Evolutionary conservation across 2,329 filamentous ascomycete genomes (phyloP).

Genomic region (Cladosporium sp.): DNA sequence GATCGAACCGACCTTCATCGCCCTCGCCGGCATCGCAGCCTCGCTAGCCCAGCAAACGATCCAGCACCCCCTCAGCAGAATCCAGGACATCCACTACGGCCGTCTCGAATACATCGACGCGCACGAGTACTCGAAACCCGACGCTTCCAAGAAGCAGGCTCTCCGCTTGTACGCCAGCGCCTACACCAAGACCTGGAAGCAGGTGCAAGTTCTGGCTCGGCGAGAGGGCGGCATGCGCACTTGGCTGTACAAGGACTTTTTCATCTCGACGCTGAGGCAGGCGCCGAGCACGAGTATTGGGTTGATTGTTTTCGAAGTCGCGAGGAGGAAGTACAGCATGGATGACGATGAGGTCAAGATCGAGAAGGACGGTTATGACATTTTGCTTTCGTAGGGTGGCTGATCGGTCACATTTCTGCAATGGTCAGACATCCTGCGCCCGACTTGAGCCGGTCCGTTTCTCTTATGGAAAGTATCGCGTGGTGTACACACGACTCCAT

Average conservation of each 20-base stretch:
- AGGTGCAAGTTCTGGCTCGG: constrained; percentile 56
- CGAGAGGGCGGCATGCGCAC: constrained; percentile 54
- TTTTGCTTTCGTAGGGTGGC: constrained; percentile 51
- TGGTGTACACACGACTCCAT: too few species aligned
- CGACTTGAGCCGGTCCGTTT: too few species aligned
- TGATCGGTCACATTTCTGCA: too few species aligned
- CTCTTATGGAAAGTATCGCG: too few species aligned
- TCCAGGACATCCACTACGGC: constrained; percentile 71
- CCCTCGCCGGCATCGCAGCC: constrained; percentile 64
- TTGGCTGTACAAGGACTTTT: constrained; percentile 70
- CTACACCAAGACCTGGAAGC: constrained; percentile 63
- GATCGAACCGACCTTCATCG: constrained; percentile 67
- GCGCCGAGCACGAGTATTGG: constrained; percentile 74
- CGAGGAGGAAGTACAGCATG: constrained; percentile 67
- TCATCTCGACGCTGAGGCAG: constrained; percentile 67
- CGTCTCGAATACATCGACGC: constrained; percentile 68
- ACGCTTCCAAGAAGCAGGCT: constrained; percentile 44
- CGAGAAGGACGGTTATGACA: constrained; percentile 66
- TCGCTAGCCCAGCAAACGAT: constrained; percentile 65
- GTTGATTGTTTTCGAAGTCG: constrained; percentile 73
- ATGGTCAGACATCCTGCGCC: too few species aligned
- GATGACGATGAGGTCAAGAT: constrained; percentile 61
- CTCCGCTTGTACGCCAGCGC: constrained; percentile 65
- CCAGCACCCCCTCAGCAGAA: constrained; percentile 65
- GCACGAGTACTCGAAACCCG: constrained; percentile 39